Evolutionary conservation across 163 green algal species (phyloP).

Genomic region (Prototheca wickerhamii): DNA sequence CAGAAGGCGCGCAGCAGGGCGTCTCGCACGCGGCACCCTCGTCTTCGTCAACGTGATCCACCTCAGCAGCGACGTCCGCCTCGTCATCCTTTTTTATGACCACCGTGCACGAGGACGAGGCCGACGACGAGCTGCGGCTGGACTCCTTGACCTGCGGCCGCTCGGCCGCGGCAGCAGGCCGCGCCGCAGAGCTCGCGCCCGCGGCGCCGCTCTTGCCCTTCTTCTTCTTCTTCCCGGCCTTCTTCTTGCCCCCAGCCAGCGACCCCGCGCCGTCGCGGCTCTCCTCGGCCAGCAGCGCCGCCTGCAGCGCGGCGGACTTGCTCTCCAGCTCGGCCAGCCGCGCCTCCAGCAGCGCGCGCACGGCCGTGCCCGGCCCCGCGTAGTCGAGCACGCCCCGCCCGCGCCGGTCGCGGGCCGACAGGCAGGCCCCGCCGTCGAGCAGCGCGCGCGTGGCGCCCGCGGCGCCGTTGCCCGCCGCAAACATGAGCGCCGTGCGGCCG

Average conservation of each 20-base stretch:
- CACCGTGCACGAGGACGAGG: no score
- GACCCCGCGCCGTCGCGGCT: constrained; percentile 13
- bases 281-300: constrained; percentile 46
- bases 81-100: no score
- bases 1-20: no score
- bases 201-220: constrained; percentile 14
- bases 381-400: constrained; percentile 53
- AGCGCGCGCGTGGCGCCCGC: constrained; percentile 33
- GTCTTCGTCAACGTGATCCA: not conserved
- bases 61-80: not conserved
- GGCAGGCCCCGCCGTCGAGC: constrained; percentile 40
- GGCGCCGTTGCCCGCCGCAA: constrained; percentile 49
- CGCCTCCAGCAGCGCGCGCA: constrained; percentile 23
- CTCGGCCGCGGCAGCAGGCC: not conserved
- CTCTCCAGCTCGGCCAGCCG: constrained; percentile 36
- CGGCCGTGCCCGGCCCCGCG: constrained; percentile 36
- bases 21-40: not conserved
- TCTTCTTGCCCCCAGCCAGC: not conserved
- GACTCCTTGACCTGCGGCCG: no score
- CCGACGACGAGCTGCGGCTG: no score
- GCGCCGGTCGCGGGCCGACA: constrained; percentile 48
- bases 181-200: not conserved
- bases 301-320: constrained; percentile 13
- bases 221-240: constrained; percentile 23
- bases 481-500: constrained; percentile 66